Evolutionary conservation across 2,329 filamentous ascomycete species (phyloP), one percentile per base, ranked within the genome.

Genomic region (Xylaria sp.): DNA sequence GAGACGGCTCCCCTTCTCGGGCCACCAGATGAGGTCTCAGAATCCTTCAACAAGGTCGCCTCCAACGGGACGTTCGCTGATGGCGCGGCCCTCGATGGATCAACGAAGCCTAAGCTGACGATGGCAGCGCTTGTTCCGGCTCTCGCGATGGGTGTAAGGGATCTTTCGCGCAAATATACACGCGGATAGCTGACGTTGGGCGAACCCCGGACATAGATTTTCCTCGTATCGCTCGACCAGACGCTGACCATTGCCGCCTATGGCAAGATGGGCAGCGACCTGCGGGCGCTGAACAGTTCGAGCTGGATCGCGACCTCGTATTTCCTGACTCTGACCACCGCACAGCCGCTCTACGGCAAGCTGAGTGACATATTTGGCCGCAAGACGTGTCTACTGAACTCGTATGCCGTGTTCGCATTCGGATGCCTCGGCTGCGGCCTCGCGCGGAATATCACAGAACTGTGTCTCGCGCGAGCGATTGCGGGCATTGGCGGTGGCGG

Each of bases 191-290:
- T 57, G 34, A 51, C 54, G 11, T 16, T 6, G 13, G 37, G 19
- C n/a, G 30, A 19, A 5, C 35, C 23, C 23, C 30, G 19, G 39
- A 19, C n/a, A n/a, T 51, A 89, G 86, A 76, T 92, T 47, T 90
- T 90, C 69, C 78, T 93, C 6, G 82, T 86, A 18, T 87, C 89
- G 3, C 80, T 87, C 54, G 90, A 93, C 69, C 88, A 92, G 72
- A 90, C 90, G 0, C 84, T 92, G 57, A 86, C 90, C 35, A 84
- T 92, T 53, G 85, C 85, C n/a, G 86, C 82, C n/a, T 92, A 92
- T 72, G 88, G 87, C 54, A 84, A 82, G 63, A 92, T 93, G 67
- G 89, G 89, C 9, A 90, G 82, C 59, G 90, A 92, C 63, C 76
- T 93, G 34, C 79, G 89, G 55, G 88, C 89, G 1, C 78, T 93